Conservation (phyloP, 2,329 filamentous ascomycete genomes). For the Alternaria arborescens region DNA sequence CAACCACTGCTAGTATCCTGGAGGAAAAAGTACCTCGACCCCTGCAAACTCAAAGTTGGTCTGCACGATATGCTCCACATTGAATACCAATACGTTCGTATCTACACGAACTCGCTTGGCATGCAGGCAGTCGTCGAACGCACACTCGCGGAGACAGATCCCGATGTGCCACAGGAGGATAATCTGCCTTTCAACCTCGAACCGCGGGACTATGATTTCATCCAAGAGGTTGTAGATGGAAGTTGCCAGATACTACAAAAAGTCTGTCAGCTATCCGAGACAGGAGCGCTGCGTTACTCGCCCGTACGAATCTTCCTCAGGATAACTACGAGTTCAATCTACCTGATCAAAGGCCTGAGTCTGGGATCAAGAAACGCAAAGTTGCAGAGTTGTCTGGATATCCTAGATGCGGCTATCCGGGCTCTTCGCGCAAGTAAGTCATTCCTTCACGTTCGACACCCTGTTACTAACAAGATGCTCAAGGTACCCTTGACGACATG, state of each 20-base stretch:
- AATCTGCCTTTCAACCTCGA: slow-evolving; percentile 57
- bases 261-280: slow-evolving; percentile 59
- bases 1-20: slow-evolving; percentile 53
- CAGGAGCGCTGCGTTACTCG: slow-evolving; percentile 58
- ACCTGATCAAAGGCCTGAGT: slow-evolving; percentile 62
- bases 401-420: slow-evolving; percentile 59
- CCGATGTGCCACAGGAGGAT: slow-evolving; percentile 48
- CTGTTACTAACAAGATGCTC: slow-evolving; percentile 6
- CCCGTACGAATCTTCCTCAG: slow-evolving; percentile 64
- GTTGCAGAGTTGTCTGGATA: slow-evolving; percentile 58
- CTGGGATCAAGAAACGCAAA: slow-evolving; percentile 60
- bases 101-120: slow-evolving; percentile 59
- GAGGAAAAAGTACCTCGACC: slow-evolving; percentile 52
- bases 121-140: slow-evolving; percentile 67
- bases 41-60: slow-evolving; percentile 48
- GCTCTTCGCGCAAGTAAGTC: slow-evolving; percentile 55
- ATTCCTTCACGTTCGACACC: neutral
- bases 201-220: slow-evolving; percentile 63
- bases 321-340: slow-evolving; percentile 64
- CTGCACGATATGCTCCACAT: slow-evolving; percentile 62
- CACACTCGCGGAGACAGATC: slow-evolving; percentile 54
- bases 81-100: slow-evolving; percentile 58
- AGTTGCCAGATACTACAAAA: slow-evolving; percentile 62
- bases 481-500: slow-evolving; percentile 60
- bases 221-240: slow-evolving; percentile 64